Base-by-base conservation (phyloP, 2,329 filamentous ascomycete genomes). In the Aspergillus sp. region DNA sequence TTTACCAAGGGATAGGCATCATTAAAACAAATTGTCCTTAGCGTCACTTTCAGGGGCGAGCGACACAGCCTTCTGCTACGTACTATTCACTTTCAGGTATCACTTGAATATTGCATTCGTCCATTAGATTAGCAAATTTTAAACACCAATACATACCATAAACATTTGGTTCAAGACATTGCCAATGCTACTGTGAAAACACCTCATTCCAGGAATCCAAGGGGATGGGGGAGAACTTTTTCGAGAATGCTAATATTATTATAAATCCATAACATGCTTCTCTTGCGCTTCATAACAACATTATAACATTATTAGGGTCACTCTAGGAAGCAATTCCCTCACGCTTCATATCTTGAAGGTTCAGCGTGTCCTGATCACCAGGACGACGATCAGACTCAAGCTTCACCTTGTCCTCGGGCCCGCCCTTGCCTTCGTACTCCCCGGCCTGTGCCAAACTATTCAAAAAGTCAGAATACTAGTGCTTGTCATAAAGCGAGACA, bases 361-460 rank as follows among this genome's bases (percentile, higher is more conserved):
- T 68, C 16, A 68, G 59, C 16, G 62, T 60, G 50, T 73, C 68
- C 45, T 73, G 64, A 22, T 74, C 70, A 26, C 71, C 71, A 45
- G 63, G 58, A 20, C 68, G 69, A 51, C 60, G 60, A 56, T 71
- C 66, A 1, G 66, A 66, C 4, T 72, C 60, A 4, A 66, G 61
- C 59, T 66, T 70, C 22, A 71, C 52, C 20, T 73, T 75, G 45
- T 75, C 72, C 58, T 76, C 74, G 0, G 75, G 74, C 11, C 74
- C 75, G 14, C 71, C 74, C 0, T 50, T 9, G 5, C 73, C 75
- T 20, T 75, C 67, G 55, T 74, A 80, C 6, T 78, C 66, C 36
- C 66, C 66, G 12, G 73, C 75, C 22, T 71, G 68, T 14, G 74
- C 72, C 49, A 75, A 62, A 61, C 75, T 77, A 58, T 22, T 26